phyloP scores from a whole-genome alignment of 305 asterid species.

The Lippia alba region DNA sequence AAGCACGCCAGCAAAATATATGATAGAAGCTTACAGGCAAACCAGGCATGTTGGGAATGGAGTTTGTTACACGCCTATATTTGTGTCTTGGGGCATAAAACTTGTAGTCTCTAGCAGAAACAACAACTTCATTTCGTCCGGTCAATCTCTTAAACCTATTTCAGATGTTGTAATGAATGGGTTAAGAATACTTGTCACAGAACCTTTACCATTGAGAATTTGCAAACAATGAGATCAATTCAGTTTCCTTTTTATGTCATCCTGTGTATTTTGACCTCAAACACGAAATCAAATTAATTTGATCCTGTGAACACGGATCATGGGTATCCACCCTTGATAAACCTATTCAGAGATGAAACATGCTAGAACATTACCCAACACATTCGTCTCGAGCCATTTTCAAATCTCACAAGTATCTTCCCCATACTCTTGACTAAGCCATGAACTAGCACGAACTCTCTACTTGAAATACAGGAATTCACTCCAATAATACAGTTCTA shows the following conservation, averaged over 20 bases:
- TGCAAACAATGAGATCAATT: too few relatives aligned
- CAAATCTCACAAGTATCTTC: background rate
- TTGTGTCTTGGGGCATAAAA: slow-evolving; percentile 98
- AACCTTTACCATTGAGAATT: too few relatives aligned
- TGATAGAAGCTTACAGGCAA: slow-evolving; percentile 65
- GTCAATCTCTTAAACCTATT: slow-evolving; percentile 90
- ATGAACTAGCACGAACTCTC: background rate
- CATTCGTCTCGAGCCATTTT: background rate
- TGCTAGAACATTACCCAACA: background rate
- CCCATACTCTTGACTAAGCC: background rate
- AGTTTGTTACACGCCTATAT: slow-evolving; percentile 81
- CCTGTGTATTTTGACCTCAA: too few relatives aligned
- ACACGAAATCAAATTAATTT: too few relatives aligned
- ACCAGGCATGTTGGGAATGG: slow-evolving; percentile 71
- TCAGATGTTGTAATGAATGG: slow-evolving; percentile 21
- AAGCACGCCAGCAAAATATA: slow-evolving; percentile 20
- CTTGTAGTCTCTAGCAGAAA: slow-evolving; percentile 87
- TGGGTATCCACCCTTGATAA: too few relatives aligned
- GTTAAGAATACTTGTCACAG: slow-evolving; percentile 4
- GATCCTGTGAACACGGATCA: too few relatives aligned
- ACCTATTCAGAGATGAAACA: background rate
- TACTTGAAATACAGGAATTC: background rate
- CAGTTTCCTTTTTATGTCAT: too few relatives aligned
- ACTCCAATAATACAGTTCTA: slow-evolving; percentile 1
- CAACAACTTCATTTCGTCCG: slow-evolving; percentile 82